Evolutionary conservation across 768 basidiomycete genomes (phyloP), one percentile per base, ranked within the genome.

Genomic region (Boletus eberwhitei): DNA sequence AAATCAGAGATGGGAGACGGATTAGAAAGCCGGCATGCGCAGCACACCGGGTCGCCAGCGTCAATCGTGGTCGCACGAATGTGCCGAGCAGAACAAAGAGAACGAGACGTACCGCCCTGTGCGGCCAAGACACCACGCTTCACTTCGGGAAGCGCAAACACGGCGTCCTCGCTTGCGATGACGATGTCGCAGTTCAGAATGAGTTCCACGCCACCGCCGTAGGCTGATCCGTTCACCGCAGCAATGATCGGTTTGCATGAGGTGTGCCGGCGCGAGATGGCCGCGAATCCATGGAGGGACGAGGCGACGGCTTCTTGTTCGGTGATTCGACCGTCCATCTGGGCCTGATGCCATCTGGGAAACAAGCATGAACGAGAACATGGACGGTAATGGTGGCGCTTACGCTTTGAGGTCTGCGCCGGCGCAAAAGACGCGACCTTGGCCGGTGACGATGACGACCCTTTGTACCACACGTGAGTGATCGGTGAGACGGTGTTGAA

Each of bases 331-430:
- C 79, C 79, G n/a, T 61, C 60, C 52, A 76, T 74, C 57, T 86
- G 80, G 46, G 77, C 63, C 11, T 75, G 67, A 62, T 80, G 76
- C 88, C 88, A 90, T 51, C 87, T 90, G 54, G 45, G 45, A 45
- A 36, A 17, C 12, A 17, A 35, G 26, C 5, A 24, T 22, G 2
- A 26, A 5, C 3, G 24, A 17, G 31, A 21, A 29, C 8, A 24
- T 4, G 22, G 5, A 39, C 16, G 9, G 9, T 16, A 7, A 7
- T 37, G 26, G 42, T 54, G 50, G 52, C 45, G 32, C 11, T 54
- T 65, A 88, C 87, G 79, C 80, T 71, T 84, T 84, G 47, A 92
- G 76, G 68, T 92, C 90, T 37, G 87, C 87, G 16, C 90, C 90
- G 16, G 88, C 88, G 60, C 88, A 90, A 71, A 93, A 93, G 1